phyloP scores from a whole-genome alignment of 371 early-diverging fungal genomes.

The Mucor lusitanicus region DNA sequence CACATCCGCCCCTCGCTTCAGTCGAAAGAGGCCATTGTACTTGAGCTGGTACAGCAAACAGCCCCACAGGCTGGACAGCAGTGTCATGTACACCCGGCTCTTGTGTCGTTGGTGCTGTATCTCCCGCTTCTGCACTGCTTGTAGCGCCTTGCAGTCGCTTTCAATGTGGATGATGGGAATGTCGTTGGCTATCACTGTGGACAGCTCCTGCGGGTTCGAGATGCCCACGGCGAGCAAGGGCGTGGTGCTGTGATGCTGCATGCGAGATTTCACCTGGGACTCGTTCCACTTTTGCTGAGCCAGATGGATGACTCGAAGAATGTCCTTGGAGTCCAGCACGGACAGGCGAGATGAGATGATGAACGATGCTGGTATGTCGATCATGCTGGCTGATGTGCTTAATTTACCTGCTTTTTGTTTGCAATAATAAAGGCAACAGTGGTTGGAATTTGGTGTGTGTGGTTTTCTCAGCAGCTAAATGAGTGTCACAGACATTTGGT shows the following conservation, averaged over 20 bases:
- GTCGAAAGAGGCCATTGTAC: neutral
- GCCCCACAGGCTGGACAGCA: slow-evolving; percentile 13
- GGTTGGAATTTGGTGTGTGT: neutral
- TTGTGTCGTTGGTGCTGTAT: neutral
- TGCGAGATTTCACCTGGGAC: slow-evolving; percentile 9
- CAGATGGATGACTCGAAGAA: slow-evolving; percentile 25
- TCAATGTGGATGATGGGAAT: slow-evolving; percentile 44
- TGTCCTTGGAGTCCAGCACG: slow-evolving; percentile 31
- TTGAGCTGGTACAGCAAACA: neutral
- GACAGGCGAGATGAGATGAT: slow-evolving; percentile 40
- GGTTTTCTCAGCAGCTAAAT: neutral
- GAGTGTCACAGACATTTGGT: neutral
- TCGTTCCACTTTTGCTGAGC: slow-evolving; percentile 19
- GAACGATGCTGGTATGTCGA: slow-evolving; percentile 27
- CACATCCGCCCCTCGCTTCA: slow-evolving; percentile 2
- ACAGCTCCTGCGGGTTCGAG: slow-evolving; percentile 38
- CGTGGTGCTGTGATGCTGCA: slow-evolving; percentile 9
- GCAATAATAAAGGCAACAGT: neutral
- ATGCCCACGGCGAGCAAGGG: slow-evolving; percentile 40
- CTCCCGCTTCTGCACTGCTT: slow-evolving; percentile 24
- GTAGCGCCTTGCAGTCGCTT: slow-evolving; percentile 31
- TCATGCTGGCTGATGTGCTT: slow-evolving; percentile 16
- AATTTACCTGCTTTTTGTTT: neutral
- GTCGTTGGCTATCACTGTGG: slow-evolving; percentile 19
- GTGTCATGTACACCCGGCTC: neutral